A percentile compares a stretch with the other conserved stretches of the same genome.
These are phyloP conservation scores for Vickermania ingenoplastis DNA, from an alignment of 208 protist species.

Conservation along the genomic window DNA sequence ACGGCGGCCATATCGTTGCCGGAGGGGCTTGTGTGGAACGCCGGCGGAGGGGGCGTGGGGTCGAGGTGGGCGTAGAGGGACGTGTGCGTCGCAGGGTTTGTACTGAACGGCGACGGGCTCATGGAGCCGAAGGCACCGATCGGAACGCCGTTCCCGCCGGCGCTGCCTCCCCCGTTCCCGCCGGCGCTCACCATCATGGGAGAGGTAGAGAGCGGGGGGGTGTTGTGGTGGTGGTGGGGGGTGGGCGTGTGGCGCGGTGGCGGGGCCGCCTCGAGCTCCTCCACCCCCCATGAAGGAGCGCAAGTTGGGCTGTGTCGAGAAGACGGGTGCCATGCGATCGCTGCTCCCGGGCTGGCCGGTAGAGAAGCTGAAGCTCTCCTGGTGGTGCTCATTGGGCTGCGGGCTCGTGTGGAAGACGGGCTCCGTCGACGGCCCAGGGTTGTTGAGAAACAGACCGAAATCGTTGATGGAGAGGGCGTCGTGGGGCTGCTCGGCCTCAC, in stretches of 20 bases:
- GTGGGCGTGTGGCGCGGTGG: neutral
- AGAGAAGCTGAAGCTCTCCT: constrained; percentile 3
- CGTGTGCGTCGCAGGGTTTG: constrained; percentile 4
- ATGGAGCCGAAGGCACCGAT: constrained; percentile 1
- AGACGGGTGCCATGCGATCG: constrained; percentile 16
- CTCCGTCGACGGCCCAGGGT: neutral
- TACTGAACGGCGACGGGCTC: constrained; percentile 5
- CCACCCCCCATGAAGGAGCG: neutral
- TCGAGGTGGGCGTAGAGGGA: constrained; percentile 3
- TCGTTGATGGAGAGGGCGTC: constrained; percentile 64
- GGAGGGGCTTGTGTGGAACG: neutral
- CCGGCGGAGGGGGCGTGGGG: neutral
- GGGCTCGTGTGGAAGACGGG: neutral
- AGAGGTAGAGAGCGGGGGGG: neutral
- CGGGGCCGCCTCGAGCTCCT: neutral
- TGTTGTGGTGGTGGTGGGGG: neutral
- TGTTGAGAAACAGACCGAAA: constrained; percentile 40
- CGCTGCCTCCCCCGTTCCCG: neutral
- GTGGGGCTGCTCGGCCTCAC: constrained; percentile 45
- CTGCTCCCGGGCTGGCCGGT: constrained; percentile 4
- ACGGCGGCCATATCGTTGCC: neutral
- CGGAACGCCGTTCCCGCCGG: neutral
- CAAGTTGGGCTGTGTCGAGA: constrained; percentile 28
- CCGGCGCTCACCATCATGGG: neutral
- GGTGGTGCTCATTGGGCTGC: constrained; percentile 1